These are phyloP conservation scores for Colletotrichum costaricense DNA, from an alignment of 2,329 filamentous ascomycete genomes.

Conservation along the genomic window DNA sequence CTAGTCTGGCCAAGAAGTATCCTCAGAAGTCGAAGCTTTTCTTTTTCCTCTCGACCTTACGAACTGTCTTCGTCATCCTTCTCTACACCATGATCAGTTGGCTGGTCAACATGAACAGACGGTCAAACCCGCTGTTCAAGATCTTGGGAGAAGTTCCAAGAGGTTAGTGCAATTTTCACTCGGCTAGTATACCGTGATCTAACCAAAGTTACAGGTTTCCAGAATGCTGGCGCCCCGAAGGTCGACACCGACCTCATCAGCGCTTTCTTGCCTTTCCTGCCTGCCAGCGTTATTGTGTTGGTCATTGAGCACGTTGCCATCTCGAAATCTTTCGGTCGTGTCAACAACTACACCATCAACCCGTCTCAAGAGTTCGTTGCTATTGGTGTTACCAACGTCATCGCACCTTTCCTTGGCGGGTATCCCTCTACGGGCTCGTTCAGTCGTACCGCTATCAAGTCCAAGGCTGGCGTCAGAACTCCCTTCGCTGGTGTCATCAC, in stretches of 20 bases:
- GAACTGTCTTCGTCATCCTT: conserved; percentile 91
- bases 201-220: conserved; percentile 69
- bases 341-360: conserved; percentile 97
- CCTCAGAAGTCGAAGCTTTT: conserved; percentile 78
- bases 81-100: conserved; percentile 94
- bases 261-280: conserved; percentile 78
- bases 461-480: conserved; percentile 93
- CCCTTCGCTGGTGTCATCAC: conserved; percentile 92
- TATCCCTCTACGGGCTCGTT: conserved; percentile 97
- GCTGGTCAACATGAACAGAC: conserved; percentile 79
- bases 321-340: conserved; percentile 93
- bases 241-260: conserved; percentile 75
- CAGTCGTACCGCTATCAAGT: conserved; percentile 95
- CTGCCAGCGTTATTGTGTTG: conserved; percentile 90
- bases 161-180: conserved; percentile 54
- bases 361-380: conserved; percentile 96
- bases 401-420: conserved; percentile 90
- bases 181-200: neutral
- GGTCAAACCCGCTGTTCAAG: conserved; percentile 73
- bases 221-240: conserved; percentile 78
- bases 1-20: conserved; percentile 73
- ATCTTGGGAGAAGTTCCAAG: conserved; percentile 83
- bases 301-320: conserved; percentile 98
- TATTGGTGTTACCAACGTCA: conserved; percentile 89
- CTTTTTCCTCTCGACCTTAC: conserved; percentile 92